Evolutionary conservation across 176 grass and related monocot species (phyloP), one percentile per base, ranked within the genome.

Genomic region (Coix lacrymajobi): DNA sequence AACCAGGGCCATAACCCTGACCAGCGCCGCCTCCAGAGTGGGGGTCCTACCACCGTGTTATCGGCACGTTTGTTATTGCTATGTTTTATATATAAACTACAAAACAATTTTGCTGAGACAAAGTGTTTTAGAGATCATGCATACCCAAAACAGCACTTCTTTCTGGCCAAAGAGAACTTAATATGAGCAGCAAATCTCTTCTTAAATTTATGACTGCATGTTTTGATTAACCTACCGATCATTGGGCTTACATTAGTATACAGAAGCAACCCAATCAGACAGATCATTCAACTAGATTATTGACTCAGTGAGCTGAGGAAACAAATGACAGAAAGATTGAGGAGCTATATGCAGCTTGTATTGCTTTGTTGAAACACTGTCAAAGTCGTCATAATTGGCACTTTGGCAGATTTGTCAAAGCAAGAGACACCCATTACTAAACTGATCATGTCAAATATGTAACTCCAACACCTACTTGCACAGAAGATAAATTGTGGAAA

Each of bases 311-410:
- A 62, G 16, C 49, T 46, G 14, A 71, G 22, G 34, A 85, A 67
- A 77, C 30, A 41, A 51, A 78, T 4, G 45, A 52, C 14, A 29
- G 32, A 72, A 28, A n/a, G 12, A 30, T 2, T 13, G 46, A 34
- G 41, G 37, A 70, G 65, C 9, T 34, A 62, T 31, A 68, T 29
- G 65, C 9, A 71, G 34, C 68, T 67, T 75, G 66, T 67, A 63
- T 83, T 88, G 24, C 68, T 74, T 80, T 68, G 49, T 31, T 34
- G 16, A 84, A 31, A 84, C 29, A 74, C n/a, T 60, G 74, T 49
- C 26, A 40, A 45, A 78, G 46, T 74, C 49, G 2, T 54, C 33
- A 52, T 78, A 24, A 28, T 62, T 63, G 25, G n/a, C n/a, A n/a
- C n/a, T n/a, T n/a, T n/a, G n/a, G 69, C 51, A 28, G 45, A 80